These are phyloP conservation scores for Stagonosporopsis vannaccii DNA, from an alignment of 2,329 filamentous ascomycete species.

Conservation along the genomic window DNA sequence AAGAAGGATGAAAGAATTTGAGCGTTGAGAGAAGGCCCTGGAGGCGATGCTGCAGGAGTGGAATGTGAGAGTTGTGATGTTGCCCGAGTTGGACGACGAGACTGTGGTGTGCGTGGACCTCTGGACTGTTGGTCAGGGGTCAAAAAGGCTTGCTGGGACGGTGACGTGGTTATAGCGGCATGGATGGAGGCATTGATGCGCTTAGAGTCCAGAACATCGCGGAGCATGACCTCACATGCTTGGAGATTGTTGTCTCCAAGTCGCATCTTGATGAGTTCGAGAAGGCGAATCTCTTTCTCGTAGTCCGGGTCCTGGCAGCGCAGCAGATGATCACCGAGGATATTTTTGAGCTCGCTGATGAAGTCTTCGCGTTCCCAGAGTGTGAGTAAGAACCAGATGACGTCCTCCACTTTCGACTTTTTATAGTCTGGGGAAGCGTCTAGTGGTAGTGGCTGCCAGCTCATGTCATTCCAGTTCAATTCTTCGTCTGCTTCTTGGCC, in stretches of 20 bases:
- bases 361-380: conserved; percentile 92
- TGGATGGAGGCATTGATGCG: conserved; percentile 68
- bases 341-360: conserved; percentile 89
- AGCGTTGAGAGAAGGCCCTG: conserved; percentile 65
- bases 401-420: conserved; percentile 85
- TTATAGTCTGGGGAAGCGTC: conserved; percentile 92
- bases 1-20: conserved; percentile 92
- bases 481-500: conserved; percentile 64
- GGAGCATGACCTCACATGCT: conserved; percentile 96
- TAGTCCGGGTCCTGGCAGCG: conserved; percentile 69
- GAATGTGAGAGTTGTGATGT: conserved; percentile 21
- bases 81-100: conserved; percentile 30
- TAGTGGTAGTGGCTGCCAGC: conserved; percentile 90
- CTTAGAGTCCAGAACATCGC: conserved; percentile 85
- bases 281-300: conserved; percentile 78
- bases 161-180: conserved; percentile 24
- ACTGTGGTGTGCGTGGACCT: conserved; percentile 34
- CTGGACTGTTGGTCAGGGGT: conserved; percentile 27
- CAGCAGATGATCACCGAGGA: conserved; percentile 82
- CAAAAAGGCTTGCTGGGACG: conserved; percentile 11
- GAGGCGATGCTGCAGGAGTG: conserved; percentile 24
- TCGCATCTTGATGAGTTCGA: conserved; percentile 85
- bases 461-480: conserved; percentile 89
- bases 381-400: conserved; percentile 88
- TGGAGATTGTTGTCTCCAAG: conserved; percentile 88